phyloP scores from a whole-genome alignment of 2,329 filamentous ascomycete genomes.

The Sphaerulina populicola region DNA sequence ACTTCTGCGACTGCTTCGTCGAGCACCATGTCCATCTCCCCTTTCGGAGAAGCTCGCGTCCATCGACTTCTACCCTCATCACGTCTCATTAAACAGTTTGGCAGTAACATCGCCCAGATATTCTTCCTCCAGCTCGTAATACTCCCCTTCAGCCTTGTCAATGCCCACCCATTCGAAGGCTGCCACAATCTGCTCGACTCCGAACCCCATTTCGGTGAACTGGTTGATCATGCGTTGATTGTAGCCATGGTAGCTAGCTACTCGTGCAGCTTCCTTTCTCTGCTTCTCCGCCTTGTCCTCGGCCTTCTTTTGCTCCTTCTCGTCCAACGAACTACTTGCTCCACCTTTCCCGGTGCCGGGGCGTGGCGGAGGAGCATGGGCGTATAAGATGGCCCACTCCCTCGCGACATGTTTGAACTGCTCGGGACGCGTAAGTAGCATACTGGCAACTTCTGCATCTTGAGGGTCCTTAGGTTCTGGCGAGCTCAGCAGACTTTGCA shows the following conservation, averaged over 20 bases:
- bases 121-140: slow-evolving; percentile 80
- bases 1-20: background rate
- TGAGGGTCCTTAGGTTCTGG: slow-evolving; percentile 96
- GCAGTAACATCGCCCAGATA: slow-evolving; percentile 88
- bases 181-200: slow-evolving; percentile 73
- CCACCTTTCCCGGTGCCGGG: slow-evolving; percentile 38
- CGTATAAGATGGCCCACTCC: slow-evolving; percentile 82
- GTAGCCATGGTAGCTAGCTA: slow-evolving; percentile 68
- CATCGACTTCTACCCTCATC: background rate
- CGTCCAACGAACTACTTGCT: slow-evolving; percentile 20
- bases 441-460: slow-evolving; percentile 86
- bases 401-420: slow-evolving; percentile 74
- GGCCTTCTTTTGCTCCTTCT: slow-evolving; percentile 42
- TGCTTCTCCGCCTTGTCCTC: slow-evolving; percentile 48
- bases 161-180: slow-evolving; percentile 77
- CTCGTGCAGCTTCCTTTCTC: slow-evolving; percentile 45
- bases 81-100: slow-evolving; percentile 64
- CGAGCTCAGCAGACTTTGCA: slow-evolving; percentile 85
- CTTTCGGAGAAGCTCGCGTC: background rate
- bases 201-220: slow-evolving; percentile 87
- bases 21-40: background rate
- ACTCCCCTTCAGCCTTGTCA: slow-evolving; percentile 64
- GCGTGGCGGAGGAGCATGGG: slow-evolving; percentile 61
- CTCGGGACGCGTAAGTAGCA: slow-evolving; percentile 72
- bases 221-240: slow-evolving; percentile 73